Percentiles rank a stretch among this genome's conserved stretches.
These are phyloP conservation scores for Pseudocercospora vitis DNA, from an alignment of 2,329 filamentous ascomycete species.

Conservation along the genomic window DNA sequence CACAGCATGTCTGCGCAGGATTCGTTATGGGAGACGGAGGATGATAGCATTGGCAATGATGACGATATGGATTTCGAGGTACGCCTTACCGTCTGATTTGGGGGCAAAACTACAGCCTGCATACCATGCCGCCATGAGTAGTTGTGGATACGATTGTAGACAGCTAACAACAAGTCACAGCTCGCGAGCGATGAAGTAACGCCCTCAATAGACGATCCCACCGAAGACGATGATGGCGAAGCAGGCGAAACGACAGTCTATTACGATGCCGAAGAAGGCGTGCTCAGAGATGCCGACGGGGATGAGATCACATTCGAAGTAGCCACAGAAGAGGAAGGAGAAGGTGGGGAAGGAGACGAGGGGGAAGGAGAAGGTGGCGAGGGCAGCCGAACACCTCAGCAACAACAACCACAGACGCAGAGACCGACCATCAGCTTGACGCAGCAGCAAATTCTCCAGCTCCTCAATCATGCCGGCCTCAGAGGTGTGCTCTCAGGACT, in stretches of 20 bases:
- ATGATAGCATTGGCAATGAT: slow-evolving; percentile 32
- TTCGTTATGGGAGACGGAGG: slow-evolving; percentile 26
- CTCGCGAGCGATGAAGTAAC: slow-evolving; percentile 41
- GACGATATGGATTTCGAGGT: slow-evolving; percentile 55
- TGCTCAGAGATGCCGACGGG: slow-evolving; percentile 30
- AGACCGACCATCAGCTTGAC: slow-evolving; percentile 30
- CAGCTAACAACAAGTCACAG: slow-evolving; percentile 17
- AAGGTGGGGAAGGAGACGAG: slow-evolving; percentile 31
- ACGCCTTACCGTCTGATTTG: slow-evolving; percentile 7
- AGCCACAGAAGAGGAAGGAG: slow-evolving; percentile 27
- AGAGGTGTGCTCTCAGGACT: slow-evolving; percentile 51
- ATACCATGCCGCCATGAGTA: background rate
- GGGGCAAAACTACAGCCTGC: background rate
- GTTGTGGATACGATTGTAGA: background rate
- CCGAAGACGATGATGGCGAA: slow-evolving; percentile 44
- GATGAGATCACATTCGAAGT: slow-evolving; percentile 32
- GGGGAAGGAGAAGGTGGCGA: slow-evolving; percentile 28
- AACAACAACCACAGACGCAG: slow-evolving; percentile 24
- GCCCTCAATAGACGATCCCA: slow-evolving; percentile 39
- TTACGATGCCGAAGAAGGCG: slow-evolving; percentile 42
- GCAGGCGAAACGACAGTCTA: slow-evolving; percentile 43
- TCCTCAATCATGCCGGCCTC: slow-evolving; percentile 56
- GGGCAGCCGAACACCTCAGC: slow-evolving; percentile 32
- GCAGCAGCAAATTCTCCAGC: slow-evolving; percentile 53
- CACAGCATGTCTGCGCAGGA: background rate